Evolutionary conservation across 2,329 filamentous ascomycete genomes (phyloP), one percentile per base, ranked within the genome.

Genomic region (Colletotrichum sp.): DNA sequence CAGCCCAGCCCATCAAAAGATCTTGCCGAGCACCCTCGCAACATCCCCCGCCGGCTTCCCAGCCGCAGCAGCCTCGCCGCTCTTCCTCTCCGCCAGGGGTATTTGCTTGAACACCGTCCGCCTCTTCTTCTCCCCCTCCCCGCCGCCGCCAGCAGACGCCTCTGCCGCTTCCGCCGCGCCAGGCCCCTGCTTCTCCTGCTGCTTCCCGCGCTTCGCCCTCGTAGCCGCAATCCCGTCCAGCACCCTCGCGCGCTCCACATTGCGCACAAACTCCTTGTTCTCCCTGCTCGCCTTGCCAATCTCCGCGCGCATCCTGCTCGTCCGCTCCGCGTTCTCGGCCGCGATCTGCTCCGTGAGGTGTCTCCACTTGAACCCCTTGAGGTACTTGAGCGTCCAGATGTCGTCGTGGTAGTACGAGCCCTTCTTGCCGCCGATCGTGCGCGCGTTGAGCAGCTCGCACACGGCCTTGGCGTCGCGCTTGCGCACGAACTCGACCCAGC

Each of bases 351-450:
- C 93, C 72, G 94, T 95, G 77, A 93, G 84, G 80, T 93, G 88
- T 78, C 90, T 87, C 95, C 95, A 98, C 84, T 96, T 97, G 86
- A 97, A 96, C 2, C 94, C 94, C 78, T 91, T 93, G 77, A 98
- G 86, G 81, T 98, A 98, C 76, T 94, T 90, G 77, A 97, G 86
- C 80, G 94, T 96, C 95, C 95, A 98, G 60, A 98, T 90, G 83
- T 98, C 95, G 82, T 98, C 95, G 80, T 94, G 92, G 86, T 96
- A 98, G 82, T 94, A 95, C 65, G 90, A 91, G 15, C 94, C 91
- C 86, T 98, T 98, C 86, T 96, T 96, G 30, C 95, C 95, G 67
- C 95, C 95, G 75, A 97, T 94, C 15, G 90, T 94, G 77, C 91
- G 91, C 57, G 94, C 93, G 82, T 98, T 98, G 66, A 98, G 87